phyloP scores from a whole-genome alignment of 129 eudicot genomes.

The Arctium minus region DNA sequence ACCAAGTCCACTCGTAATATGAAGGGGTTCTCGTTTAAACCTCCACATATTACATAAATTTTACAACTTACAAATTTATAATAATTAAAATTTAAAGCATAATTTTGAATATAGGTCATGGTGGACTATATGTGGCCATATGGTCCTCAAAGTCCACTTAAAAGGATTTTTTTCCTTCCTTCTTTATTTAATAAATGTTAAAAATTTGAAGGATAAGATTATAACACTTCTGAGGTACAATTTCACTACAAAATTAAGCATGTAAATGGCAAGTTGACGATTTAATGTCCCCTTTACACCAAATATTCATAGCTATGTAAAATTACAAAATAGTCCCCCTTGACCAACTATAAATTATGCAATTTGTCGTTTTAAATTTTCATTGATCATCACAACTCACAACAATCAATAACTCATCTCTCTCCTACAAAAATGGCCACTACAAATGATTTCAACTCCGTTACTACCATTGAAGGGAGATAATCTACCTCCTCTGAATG shows the following conservation, averaged over 20 bases:
- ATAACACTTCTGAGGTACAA: not conserved
- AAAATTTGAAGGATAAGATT: not conserved
- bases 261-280: too few relatives aligned
- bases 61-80: not conserved
- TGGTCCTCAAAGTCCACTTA: not conserved
- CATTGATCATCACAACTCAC: not conserved
- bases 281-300: not conserved
- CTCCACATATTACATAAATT: not conserved
- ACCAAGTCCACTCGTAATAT: too few relatives aligned
- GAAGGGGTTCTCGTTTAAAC: not conserved
- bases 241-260: not conserved
- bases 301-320: not conserved
- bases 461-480: not conserved
- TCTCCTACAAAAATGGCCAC: not conserved
- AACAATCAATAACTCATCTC: not conserved
- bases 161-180: not conserved
- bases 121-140: not conserved
- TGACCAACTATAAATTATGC: not conserved
- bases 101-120: not conserved
- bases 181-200: not conserved
- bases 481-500: not conserved
- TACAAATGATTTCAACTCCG: not conserved
- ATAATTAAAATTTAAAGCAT: not conserved
- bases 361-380: not conserved
- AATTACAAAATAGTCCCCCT: not conserved